These are phyloP conservation scores for Puccinia hordei DNA, from an alignment of 1,284 basidiomycete species.

Conservation along the genomic window DNA sequence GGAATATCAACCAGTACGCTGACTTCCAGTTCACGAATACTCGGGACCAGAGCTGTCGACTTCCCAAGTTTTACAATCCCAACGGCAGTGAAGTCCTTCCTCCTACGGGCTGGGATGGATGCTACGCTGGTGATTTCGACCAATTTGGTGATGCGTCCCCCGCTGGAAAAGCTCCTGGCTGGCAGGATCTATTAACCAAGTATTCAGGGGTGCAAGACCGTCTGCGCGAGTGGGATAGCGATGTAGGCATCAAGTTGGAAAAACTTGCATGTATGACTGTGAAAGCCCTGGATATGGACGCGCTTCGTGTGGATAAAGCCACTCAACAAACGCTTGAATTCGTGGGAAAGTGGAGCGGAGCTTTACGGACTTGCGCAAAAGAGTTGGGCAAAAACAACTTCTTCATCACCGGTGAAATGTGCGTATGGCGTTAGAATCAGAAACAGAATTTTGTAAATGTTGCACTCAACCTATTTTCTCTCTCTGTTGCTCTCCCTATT, in stretches of 20 bases:
- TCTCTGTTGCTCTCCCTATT: no score
- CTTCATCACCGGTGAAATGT: constrained; percentile 53
- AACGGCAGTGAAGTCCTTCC: constrained; percentile 67
- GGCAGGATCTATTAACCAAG: constrained; percentile 85
- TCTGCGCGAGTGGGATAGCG: constrained; percentile 53
- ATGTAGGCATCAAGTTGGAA: constrained; percentile 47
- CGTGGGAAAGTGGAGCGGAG: constrained; percentile 52
- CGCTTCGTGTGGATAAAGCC: constrained; percentile 53
- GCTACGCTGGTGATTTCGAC: constrained; percentile 79
- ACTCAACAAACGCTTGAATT: constrained; percentile 53
- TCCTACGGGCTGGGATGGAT: constrained; percentile 67
- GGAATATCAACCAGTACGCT: constrained; percentile 78
- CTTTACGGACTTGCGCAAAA: constrained; percentile 51
- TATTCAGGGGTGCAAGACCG: constrained; percentile 69
- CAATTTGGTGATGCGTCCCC: constrained; percentile 93
- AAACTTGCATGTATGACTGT: constrained; percentile 52
- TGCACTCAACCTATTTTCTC: background rate
- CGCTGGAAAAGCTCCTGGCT: constrained; percentile 74
- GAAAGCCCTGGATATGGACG: constrained; percentile 53
- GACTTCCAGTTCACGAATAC: constrained; percentile 71
- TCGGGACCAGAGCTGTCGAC: constrained; percentile 71
- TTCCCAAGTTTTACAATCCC: constrained; percentile 77
- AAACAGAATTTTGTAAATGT: background rate
- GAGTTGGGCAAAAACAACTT: constrained; percentile 52
- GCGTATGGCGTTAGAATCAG: constrained; percentile 11